Base-by-base conservation (phyloP, 345 rosid species). In the Reutealis trisperma region DNA sequence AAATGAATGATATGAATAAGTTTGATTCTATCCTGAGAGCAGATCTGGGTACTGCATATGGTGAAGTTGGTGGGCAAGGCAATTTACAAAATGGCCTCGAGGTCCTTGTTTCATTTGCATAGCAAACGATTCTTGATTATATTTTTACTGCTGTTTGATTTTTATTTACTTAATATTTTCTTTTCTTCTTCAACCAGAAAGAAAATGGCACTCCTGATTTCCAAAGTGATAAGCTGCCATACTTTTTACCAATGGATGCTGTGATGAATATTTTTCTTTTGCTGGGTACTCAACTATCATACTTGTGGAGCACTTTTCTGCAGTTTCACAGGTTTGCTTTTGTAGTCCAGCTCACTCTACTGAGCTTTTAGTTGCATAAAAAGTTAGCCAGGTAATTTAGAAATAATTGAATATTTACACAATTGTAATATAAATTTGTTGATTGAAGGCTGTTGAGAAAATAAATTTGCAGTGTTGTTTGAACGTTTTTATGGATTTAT, bases 251-350 rank as follows among this genome's bases (percentile, higher is more conserved):
- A 0, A 84, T 84, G 79, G 94, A 88, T 73, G 86, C 82, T 83
- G 71, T 87, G 37, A 66, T 82, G 66, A 86, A 85, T 76, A 61
- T 86, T 41, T 93, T 91, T 75, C 75, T 90, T 77, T 83, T 85
- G 77, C 79, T 88, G 49, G 93, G 99, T 30, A 79, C 84, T 74
- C 99, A 96, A 77, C 72, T 88, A 21, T 87, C 85, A 62, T 85
- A 83, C 84, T 86, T 96, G 67, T 96, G 98, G 98, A 89, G 77
- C 83, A 80, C 78, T 59, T 92, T 96, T 85, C 87, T 96, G 54
- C 88, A 79, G 83, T 91, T 93, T 81, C 99, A 96, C 92, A 87
- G 99, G 99, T 96, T 87, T 77, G 67, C 54, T 73, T 67, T 73
- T 25, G 32, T 37, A 32, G n/a, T 68, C 72, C 21, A 57, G 18